Evolutionary conservation across 176 grass and related monocot genomes (phyloP).

Genomic region (Musa troglodytarum): DNA sequence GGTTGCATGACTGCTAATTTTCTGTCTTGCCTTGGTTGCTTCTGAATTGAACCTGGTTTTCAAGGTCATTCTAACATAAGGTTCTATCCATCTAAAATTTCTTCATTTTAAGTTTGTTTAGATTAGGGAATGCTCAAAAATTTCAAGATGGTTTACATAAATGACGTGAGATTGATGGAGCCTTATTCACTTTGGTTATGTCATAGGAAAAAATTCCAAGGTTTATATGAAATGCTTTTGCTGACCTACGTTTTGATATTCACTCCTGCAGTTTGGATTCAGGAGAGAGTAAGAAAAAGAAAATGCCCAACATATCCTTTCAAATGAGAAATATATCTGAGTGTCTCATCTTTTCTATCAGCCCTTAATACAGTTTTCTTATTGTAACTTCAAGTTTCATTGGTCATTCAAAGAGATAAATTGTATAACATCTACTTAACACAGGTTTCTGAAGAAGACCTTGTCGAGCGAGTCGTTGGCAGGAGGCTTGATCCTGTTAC

Average conservation of each 20-base stretch:
- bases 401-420: neutral
- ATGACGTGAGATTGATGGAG: neutral
- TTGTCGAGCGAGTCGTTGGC: slow-evolving; percentile 92
- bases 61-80: neutral
- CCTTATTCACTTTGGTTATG: neutral
- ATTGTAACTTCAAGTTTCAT: neutral
- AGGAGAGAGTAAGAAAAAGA: neutral
- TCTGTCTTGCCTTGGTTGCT: too few relatives aligned
- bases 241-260: neutral
- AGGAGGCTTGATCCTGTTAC: slow-evolving; percentile 80
- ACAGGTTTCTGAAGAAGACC: slow-evolving; percentile 71
- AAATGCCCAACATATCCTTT: neutral
- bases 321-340: neutral
- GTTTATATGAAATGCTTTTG: neutral
- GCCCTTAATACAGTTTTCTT: neutral
- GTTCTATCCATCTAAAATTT: neutral
- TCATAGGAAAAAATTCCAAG: neutral
- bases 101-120: neutral
- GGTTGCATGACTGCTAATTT: too few relatives aligned
- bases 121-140: neutral
- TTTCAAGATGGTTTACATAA: neutral
- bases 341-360: neutral
- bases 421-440: neutral
- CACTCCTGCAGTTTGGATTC: neutral
- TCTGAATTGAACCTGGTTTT: too few relatives aligned